Conservation (phyloP, 176 grass and related monocot genomes). For the Chloris gayana region DNA sequence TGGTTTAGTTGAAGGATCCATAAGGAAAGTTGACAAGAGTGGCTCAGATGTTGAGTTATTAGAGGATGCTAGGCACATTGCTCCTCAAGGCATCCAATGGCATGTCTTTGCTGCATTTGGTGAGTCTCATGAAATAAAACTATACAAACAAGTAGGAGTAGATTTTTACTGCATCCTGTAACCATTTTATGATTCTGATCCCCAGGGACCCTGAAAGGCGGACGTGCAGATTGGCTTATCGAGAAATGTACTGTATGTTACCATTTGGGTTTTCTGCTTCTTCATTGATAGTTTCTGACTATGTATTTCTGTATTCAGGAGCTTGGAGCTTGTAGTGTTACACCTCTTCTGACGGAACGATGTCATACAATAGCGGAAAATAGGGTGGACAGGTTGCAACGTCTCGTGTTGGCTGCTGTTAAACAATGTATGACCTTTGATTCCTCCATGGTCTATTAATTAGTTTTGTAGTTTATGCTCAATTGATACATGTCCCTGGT, state of each 20-base stretch:
- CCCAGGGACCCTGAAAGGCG: constrained; percentile 91
- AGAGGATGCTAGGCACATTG: constrained; percentile 57
- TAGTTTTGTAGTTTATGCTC: constrained; percentile 3
- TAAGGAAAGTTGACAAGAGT: constrained; percentile 68
- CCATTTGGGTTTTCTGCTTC: constrained; percentile 24
- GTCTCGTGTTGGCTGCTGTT: constrained; percentile 85
- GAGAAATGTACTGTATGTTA: constrained; percentile 99
- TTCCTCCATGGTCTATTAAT: not conserved
- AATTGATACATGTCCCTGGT: not conserved
- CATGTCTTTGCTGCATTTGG: constrained; percentile 92
- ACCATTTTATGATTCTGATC: constrained; percentile 29
- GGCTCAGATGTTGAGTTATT: constrained; percentile 71
- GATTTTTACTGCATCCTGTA: not conserved
- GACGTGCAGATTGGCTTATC: constrained; percentile 91
- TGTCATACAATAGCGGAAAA: constrained; percentile 82
- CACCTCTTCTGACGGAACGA: constrained; percentile 80
- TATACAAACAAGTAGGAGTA: not conserved
- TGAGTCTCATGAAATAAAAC: constrained; percentile 37
- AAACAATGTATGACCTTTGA: constrained; percentile 73
- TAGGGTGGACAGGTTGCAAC: constrained; percentile 85
- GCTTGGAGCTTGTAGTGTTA: constrained; percentile 92
- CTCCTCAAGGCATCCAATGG: constrained; percentile 78
- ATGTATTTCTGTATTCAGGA: constrained; percentile 51
- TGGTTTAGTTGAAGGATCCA: constrained; percentile 75
- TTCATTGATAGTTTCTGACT: constrained; percentile 24